Evolutionary conservation across 768 basidiomycete species (phyloP).

Genomic region (Stropharia rugosoannulata): DNA sequence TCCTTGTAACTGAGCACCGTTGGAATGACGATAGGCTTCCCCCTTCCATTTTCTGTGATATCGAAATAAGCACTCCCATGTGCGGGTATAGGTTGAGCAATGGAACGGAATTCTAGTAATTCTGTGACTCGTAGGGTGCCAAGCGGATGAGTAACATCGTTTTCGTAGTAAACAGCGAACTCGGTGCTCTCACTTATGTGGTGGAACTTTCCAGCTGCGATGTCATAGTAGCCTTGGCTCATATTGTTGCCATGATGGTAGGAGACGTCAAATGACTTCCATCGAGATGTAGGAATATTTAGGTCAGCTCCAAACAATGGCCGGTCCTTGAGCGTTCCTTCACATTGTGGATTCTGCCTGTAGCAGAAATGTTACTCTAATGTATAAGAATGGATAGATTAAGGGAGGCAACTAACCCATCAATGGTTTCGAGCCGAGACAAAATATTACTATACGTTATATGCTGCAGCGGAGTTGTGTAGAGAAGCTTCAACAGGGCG

Average conservation of each 20-base stretch:
- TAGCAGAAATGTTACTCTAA: too few relatives aligned
- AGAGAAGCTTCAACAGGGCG: not conserved
- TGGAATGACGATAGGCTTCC: not conserved
- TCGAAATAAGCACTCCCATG: not conserved
- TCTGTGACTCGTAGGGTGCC: not conserved
- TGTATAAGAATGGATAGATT: not conserved
- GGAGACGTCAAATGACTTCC: not conserved
- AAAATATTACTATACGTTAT: constrained; percentile 11
- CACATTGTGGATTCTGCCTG: constrained; percentile 13
- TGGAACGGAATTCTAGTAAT: not conserved
- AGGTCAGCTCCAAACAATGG: not conserved
- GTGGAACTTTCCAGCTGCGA: not conserved
- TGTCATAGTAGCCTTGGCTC: not conserved
- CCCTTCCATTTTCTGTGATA: not conserved
- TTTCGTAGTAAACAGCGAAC: not conserved
- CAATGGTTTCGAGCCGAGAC: not conserved
- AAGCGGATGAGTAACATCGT: not conserved
- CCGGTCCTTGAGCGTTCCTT: constrained; percentile 3
- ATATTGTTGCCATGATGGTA: not conserved
- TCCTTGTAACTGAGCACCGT: not conserved
- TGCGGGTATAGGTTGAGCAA: not conserved
- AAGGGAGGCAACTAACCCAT: not conserved
- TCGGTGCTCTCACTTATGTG: not conserved
- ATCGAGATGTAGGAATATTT: not conserved
- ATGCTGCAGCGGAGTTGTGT: not conserved